Conservation (phyloP, 75 land plant genomes). For the Picea sitchensis region DNA sequence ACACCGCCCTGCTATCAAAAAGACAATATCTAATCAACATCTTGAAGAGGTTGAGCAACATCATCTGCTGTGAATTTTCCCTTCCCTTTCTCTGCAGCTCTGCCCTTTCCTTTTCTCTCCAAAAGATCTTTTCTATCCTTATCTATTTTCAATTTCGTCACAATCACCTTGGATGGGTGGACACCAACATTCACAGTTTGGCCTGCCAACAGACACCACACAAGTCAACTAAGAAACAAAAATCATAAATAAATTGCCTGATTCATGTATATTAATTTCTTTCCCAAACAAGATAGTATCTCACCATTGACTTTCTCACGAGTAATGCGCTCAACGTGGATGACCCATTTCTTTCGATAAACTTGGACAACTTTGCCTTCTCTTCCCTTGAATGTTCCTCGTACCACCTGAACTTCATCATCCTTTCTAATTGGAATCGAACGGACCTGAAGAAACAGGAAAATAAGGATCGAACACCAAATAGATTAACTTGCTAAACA, state of each 20-base stretch:
- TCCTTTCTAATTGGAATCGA: slow-evolving; percentile 39
- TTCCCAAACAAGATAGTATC: neutral
- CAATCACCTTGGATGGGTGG: slow-evolving; percentile 10
- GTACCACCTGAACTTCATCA: slow-evolving; percentile 36
- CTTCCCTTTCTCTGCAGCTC: slow-evolving; percentile 41
- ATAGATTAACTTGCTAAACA: neutral
- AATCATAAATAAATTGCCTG: neutral
- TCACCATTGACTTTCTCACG: slow-evolving; percentile 30
- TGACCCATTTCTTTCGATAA: slow-evolving; percentile 34
- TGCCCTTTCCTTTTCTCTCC: slow-evolving; percentile 51
- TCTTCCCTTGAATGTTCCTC: slow-evolving; percentile 34
- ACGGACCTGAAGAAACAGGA: slow-evolving; percentile 11
- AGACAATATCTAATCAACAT: slow-evolving; percentile 18
- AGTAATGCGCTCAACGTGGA: slow-evolving; percentile 34
- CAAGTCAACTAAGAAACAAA: neutral
- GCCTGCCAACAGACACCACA: neutral
- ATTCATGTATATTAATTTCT: neutral
- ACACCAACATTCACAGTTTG: slow-evolving; percentile 16
- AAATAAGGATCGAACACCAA: neutral
- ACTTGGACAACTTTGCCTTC: slow-evolving; percentile 36
- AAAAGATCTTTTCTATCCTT: slow-evolving; percentile 59
- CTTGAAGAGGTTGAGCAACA: slow-evolving; percentile 30
- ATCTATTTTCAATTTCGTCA: slow-evolving; percentile 37
- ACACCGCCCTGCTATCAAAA: neutral
- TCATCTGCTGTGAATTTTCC: slow-evolving; percentile 30